Evolutionary conservation across 2,329 filamentous ascomycete genomes (phyloP), one percentile per base, ranked within the genome.

Genomic region (Aaosphaeria arxii): DNA sequence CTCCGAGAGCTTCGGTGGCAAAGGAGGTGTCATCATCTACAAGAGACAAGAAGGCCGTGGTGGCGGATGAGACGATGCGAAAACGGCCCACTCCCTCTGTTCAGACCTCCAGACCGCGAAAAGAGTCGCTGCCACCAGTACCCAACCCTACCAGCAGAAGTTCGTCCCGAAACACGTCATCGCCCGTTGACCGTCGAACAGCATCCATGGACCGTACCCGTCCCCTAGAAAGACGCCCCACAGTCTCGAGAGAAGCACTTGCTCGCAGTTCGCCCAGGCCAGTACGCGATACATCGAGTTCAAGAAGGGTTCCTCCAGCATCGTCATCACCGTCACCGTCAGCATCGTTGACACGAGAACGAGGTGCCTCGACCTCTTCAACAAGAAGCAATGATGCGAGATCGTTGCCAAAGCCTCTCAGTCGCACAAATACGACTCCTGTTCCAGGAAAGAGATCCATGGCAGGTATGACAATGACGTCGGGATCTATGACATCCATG

Each of bases 401-500:
- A 29, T 31, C 47, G 9, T 50, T 48, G 5, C 50, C 55, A 7
- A 46, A 49, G 30, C 38, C 47, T 11, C 38, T 53, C 17, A 7
- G 50, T 5, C 47, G 49, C 11, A 46, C 55, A n/a, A 52, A 40
- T 30, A 50, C 47, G 13, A 17, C 40, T 6, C 32, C 30, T n/a
- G 42, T 13, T 11, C n/a, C 52, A 1, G 38, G 47, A 1, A 46
- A 50, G 4, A 55, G 42, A 36, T 50, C 55, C 0, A 53, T 58
- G 32, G 47, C 53, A n/a, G 17, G 17, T 24, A 39, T 55, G 11
- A 63, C 58, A 11, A 63, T 61, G 57, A 57, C 57, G 1, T 54
- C 51, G 17, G 58, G 57, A 6, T 47, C 44, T 2, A 47, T 45
- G 7, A 58, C 54, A 5, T 44, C 41, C 5, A 31, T 48, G 11